Evolutionary conservation across 78 protist genomes (phyloP).

Genomic region (Dictyostelium intermedium): DNA sequence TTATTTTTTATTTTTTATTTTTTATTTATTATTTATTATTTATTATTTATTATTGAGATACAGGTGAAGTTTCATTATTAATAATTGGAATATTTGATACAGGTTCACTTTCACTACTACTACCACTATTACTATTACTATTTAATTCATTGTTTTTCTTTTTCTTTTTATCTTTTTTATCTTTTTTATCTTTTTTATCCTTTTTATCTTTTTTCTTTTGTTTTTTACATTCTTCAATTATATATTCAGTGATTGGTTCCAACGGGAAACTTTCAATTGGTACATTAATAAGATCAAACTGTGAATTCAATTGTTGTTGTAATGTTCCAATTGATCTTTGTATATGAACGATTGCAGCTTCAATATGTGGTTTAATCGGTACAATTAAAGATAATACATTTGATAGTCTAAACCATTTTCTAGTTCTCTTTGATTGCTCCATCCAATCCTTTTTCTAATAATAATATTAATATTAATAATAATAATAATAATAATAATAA

Average conservation of each 20-base stretch:
- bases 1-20: neutral
- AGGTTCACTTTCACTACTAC: neutral
- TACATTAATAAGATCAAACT: neutral
- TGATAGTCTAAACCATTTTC: slow-evolving; percentile 31
- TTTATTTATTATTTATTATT: neutral
- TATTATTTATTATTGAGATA: neutral
- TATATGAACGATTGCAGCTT: slow-evolving; percentile 1
- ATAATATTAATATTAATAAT: neutral
- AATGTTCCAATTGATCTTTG: slow-evolving; percentile 24
- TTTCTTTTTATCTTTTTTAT: slow-evolving; percentile 10
- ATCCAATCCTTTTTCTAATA: slow-evolving; percentile 1
- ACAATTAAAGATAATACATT: neutral
- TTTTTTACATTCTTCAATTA: neutral
- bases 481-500: neutral
- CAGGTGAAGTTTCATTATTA: neutral
- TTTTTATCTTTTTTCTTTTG: slow-evolving; percentile 6
- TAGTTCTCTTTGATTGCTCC: neutral
- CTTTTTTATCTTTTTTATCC: neutral
- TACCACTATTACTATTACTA: neutral
- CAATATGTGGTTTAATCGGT: slow-evolving; percentile 54
- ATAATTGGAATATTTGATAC: neutral
- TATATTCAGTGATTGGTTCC: neutral
- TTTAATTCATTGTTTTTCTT: neutral
- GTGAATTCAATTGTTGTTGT: neutral
- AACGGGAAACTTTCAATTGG: neutral